These are phyloP conservation scores for Sonneratia alba DNA, from an alignment of 345 rosid species.

Conservation along the genomic window DNA sequence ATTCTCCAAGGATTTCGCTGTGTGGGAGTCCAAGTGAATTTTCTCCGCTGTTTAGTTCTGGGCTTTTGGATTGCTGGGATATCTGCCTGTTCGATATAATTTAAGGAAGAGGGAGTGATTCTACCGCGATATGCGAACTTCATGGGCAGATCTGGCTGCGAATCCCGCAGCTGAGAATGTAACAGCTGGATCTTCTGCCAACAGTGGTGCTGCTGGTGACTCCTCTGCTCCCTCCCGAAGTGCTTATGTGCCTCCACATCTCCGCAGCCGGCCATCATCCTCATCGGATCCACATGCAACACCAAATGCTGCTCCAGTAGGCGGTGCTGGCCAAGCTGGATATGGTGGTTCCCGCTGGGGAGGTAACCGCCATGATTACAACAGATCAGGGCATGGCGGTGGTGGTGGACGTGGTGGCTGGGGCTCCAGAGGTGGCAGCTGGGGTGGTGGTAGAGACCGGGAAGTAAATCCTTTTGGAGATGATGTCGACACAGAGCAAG, in stretches of 20 bases:
- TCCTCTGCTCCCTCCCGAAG: slow-evolving; percentile 23
- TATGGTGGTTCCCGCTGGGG: slow-evolving; percentile 51
- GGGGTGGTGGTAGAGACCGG: slow-evolving; percentile 71
- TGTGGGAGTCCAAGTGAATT: neutral
- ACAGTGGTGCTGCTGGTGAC: slow-evolving; percentile 21
- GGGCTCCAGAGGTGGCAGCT: slow-evolving; percentile 57
- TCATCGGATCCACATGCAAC: slow-evolving; percentile 46
- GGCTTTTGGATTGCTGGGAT: neutral
- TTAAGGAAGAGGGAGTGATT: slow-evolving; percentile 14
- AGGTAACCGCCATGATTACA: slow-evolving; percentile 33
- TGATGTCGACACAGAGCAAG: slow-evolving; percentile 38
- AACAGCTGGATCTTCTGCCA: slow-evolving; percentile 11
- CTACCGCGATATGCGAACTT: slow-evolving; percentile 50
- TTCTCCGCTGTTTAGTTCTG: neutral
- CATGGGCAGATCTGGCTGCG: slow-evolving; percentile 95
- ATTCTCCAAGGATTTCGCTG: neutral
- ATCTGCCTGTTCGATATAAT: neutral
- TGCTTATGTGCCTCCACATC: slow-evolving; percentile 82
- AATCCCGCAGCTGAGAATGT: too few relatives aligned
- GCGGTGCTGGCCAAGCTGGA: slow-evolving; percentile 33
- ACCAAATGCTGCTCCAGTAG: slow-evolving; percentile 29
- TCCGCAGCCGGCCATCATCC: slow-evolving; percentile 44
- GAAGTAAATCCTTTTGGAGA: slow-evolving; percentile 92
- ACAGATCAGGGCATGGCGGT: slow-evolving; percentile 20
- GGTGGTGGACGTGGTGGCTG: slow-evolving; percentile 51